Conservation (phyloP, 352 stramenopile species). For the Pythium monospermum region DNA sequence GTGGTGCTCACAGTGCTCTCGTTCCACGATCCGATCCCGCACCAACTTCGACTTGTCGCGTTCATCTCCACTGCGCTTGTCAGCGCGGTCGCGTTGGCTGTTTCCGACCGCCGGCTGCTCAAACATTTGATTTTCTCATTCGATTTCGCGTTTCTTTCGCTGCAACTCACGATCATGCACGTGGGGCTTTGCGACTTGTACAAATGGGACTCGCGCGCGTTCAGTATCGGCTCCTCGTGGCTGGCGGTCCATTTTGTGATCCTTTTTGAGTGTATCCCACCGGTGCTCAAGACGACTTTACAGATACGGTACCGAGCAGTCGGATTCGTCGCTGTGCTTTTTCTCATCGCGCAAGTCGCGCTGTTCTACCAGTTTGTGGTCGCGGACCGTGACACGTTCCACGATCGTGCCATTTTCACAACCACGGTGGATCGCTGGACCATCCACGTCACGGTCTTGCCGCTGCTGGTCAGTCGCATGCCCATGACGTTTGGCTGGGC, state of each 20-base stretch:
- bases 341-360: conserved; percentile 5
- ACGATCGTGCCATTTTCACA: conserved; percentile 9
- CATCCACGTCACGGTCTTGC: conserved; percentile 3
- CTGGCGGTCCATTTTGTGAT: conserved; percentile 30
- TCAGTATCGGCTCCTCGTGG: conserved; percentile 18
- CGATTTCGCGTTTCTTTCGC: conserved; percentile 32
- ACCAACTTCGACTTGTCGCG: neutral
- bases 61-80: conserved; percentile 13
- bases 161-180: conserved; percentile 28
- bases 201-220: conserved; percentile 19
- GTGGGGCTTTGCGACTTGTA: conserved; percentile 28
- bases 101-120: conserved; percentile 26
- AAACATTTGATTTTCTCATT: conserved; percentile 29
- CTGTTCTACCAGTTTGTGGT: conserved; percentile 1
- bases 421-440: neutral
- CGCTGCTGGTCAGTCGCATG: conserved; percentile 15
- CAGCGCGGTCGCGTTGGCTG: neutral
- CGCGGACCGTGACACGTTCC: neutral
- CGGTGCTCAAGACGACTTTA: conserved; percentile 11
- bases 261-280: conserved; percentile 23
- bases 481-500: conserved; percentile 19
- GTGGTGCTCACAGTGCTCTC: conserved; percentile 6
- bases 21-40: neutral
- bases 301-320: conserved; percentile 10
- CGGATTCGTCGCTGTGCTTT: conserved; percentile 3